A percentile compares a stretch with the other conserved stretches of the same genome.
phyloP scores from a whole-genome alignment of 192 early-diverging fungal genomes.

The Podila clonocystis region DNA sequence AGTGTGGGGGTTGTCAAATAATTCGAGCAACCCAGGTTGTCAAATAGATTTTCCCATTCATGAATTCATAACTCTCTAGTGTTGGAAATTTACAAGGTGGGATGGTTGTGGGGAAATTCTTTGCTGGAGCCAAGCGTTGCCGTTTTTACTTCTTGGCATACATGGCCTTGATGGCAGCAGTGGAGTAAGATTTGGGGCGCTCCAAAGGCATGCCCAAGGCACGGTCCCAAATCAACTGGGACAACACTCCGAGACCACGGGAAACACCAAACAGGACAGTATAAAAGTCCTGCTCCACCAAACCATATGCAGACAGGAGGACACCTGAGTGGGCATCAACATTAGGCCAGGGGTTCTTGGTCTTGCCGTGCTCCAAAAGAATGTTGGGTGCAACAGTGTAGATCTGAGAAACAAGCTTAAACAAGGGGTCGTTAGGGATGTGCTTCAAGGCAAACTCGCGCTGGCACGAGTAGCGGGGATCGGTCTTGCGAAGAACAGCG shows the following conservation, averaged over 20 bases:
- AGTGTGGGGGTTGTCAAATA: too few species aligned
- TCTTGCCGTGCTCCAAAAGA: constrained; percentile 98
- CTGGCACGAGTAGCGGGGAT: constrained; percentile 98
- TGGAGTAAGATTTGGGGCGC: constrained; percentile 91
- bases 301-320: constrained; percentile 94
- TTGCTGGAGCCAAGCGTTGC: not conserved
- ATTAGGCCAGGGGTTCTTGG: constrained; percentile 99
- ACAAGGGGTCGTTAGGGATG: constrained; percentile 95
- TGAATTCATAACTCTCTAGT: too few species aligned
- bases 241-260: constrained; percentile 94
- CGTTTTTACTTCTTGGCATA: constrained; percentile 58
- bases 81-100: too few species aligned
- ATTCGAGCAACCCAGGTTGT: too few species aligned
- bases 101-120: too few species aligned
- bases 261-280: constrained; percentile 99
- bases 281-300: constrained; percentile 99
- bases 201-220: constrained; percentile 95
- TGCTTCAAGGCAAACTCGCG: constrained; percentile 99
- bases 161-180: constrained; percentile 89
- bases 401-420: constrained; percentile 93
- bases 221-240: constrained; percentile 98
- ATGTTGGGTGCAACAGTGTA: constrained; percentile 98
- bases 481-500: constrained; percentile 92
- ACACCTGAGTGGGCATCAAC: constrained; percentile 99
- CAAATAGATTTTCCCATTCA: too few species aligned